A percentile compares a stretch with the other conserved stretches of the same genome.
These are phyloP conservation scores for Cladosporium sphaerospermum DNA, from an alignment of 2,329 filamentous ascomycete species.

Conservation along the genomic window DNA sequence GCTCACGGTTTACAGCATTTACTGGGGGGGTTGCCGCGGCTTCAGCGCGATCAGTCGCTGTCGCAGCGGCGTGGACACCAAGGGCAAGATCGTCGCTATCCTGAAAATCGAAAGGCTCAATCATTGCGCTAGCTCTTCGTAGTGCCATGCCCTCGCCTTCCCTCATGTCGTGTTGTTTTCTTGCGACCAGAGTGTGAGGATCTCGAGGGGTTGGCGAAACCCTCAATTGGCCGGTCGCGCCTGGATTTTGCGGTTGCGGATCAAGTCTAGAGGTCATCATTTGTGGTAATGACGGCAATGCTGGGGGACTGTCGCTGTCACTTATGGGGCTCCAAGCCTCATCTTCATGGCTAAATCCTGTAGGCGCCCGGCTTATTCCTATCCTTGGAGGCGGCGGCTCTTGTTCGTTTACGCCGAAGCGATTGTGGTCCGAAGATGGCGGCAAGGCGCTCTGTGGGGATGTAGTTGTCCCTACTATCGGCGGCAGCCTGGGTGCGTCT, in stretches of 20 bases:
- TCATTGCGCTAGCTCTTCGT: conserved; percentile 26
- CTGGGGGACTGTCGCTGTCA: conserved; percentile 35
- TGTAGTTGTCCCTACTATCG: not conserved
- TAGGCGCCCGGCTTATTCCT: conserved; percentile 15
- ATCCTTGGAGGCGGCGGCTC: conserved; percentile 15
- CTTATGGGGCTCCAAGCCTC: conserved; percentile 42
- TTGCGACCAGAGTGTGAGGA: not conserved
- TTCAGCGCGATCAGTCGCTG: conserved; percentile 7
- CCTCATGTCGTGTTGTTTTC: conserved; percentile 17
- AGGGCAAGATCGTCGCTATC: conserved; percentile 14
- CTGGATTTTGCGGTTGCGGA: not conserved
- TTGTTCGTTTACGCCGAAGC: not conserved
- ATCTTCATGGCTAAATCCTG: conserved; percentile 13
- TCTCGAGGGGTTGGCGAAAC: conserved; percentile 2
- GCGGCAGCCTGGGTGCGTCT: not conserved
- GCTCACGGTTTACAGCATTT: not conserved
- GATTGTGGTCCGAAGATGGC: not conserved
- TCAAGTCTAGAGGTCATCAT: not conserved
- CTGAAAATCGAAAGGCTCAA: conserved; percentile 20
- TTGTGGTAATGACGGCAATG: not conserved
- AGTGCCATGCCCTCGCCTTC: conserved; percentile 27
- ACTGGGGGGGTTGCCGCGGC: conserved; percentile 2
- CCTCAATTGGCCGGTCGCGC: not conserved
- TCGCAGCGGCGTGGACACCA: conserved; percentile 2
- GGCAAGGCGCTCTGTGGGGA: not conserved